A percentile compares a stretch with the other conserved stretches of the same genome.
phyloP scores from a whole-genome alignment of 768 basidiomycete genomes.

The Termitomyces sp. region DNA sequence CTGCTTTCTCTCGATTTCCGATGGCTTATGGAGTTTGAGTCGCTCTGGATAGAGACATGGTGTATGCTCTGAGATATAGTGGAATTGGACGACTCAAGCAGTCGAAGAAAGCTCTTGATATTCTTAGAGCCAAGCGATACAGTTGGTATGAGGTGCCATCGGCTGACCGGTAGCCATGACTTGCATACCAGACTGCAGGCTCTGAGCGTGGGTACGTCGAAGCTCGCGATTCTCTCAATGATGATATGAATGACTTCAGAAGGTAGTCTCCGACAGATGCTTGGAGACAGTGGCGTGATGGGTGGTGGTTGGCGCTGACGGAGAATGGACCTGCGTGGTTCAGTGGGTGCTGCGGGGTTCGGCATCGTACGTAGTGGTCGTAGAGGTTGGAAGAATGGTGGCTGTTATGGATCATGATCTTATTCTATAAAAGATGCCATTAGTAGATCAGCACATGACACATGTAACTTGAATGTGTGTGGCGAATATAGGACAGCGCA shows the following conservation, averaged over 20 bases:
- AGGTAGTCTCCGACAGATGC: constrained; percentile 12
- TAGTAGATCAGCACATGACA: constrained; percentile 17
- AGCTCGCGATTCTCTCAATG: constrained; percentile 12
- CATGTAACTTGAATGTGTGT: constrained; percentile 6
- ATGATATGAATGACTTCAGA: constrained; percentile 14
- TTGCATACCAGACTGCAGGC: constrained; percentile 15
- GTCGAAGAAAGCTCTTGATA: constrained; percentile 10
- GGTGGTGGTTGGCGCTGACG: constrained; percentile 13
- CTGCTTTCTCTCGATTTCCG: constrained; percentile 9
- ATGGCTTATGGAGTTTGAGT: constrained; percentile 14
- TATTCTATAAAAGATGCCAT: constrained; percentile 12
- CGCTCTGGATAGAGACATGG: constrained; percentile 14
- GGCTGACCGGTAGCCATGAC: constrained; percentile 12
- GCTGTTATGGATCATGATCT: constrained; percentile 12
- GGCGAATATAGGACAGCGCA: constrained; percentile 8
- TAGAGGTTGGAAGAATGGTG: constrained; percentile 3
- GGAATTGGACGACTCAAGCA: constrained; percentile 13
- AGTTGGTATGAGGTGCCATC: constrained; percentile 12
- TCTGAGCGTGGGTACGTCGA: constrained; percentile 13
- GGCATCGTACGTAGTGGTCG: constrained; percentile 5
- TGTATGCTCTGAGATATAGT: constrained; percentile 12
- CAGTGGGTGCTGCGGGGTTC: background rate
- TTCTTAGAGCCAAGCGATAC: constrained; percentile 13
- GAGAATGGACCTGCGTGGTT: constrained; percentile 15
- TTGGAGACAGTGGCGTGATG: constrained; percentile 13